Evolutionary conservation across 176 grass and related monocot species (phyloP).

Genomic region (Oryza coarctata): DNA sequence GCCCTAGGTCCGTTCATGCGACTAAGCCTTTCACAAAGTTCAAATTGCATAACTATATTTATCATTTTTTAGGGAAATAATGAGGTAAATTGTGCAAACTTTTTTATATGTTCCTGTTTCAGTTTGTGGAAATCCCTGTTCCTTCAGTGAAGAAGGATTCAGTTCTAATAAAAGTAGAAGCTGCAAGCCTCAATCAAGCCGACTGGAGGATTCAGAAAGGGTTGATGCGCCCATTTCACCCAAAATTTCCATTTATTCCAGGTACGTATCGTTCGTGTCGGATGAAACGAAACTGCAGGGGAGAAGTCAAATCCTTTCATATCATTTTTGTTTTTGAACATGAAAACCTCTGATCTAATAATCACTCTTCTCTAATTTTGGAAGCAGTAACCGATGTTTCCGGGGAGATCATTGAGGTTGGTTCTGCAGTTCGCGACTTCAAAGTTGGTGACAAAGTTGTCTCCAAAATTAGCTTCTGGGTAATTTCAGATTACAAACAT

Average conservation of each 20-base stretch:
- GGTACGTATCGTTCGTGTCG: constrained; percentile 31
- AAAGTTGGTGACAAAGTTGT: constrained; percentile 48
- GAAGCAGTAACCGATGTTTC: constrained; percentile 40
- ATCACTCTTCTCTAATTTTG: not conserved
- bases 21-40: no score
- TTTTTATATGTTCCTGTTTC: not conserved
- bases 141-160: constrained; percentile 53
- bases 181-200: constrained; percentile 41
- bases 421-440: constrained; percentile 26
- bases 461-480: constrained; percentile 32
- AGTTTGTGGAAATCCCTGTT: constrained; percentile 49
- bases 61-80: no score
- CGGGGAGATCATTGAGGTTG: constrained; percentile 39
- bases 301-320: not conserved
- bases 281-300: no score
- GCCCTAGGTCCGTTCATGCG: no score
- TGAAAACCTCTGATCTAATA: no score
- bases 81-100: no score
- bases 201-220: constrained; percentile 49
- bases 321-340: no score
- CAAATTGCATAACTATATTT: no score
- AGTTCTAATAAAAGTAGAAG: constrained; percentile 50
- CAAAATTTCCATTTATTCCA: constrained; percentile 55
- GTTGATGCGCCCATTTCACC: constrained; percentile 42
- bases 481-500: not conserved